Percentiles rank a stretch among this genome's conserved stretches.
phyloP scores from a whole-genome alignment of 129 eudicot species.

The Rutidosis leptorrhynchoides region DNA sequence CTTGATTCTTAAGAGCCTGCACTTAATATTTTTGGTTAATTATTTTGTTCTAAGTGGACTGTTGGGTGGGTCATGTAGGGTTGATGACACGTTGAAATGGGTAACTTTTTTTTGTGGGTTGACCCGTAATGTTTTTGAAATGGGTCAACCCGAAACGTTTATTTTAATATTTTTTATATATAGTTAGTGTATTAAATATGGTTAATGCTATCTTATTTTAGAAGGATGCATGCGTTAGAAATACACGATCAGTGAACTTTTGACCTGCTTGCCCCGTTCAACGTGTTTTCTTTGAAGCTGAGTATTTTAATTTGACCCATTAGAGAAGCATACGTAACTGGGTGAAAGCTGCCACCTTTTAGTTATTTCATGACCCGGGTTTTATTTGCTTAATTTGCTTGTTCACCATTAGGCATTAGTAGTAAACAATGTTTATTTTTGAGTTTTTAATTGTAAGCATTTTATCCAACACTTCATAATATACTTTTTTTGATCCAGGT shows the following conservation, averaged over 20 bases:
- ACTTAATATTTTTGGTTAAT: background rate
- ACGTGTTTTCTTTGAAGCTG: background rate
- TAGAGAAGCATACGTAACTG: background rate
- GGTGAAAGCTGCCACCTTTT: background rate
- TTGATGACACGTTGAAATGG: background rate
- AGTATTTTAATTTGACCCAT: background rate
- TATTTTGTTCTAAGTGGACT: background rate
- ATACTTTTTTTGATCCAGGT: slow-evolving; percentile 35
- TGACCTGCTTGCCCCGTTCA: background rate
- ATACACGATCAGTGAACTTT: background rate
- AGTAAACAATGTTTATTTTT: background rate
- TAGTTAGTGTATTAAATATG: no score
- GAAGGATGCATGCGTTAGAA: background rate
- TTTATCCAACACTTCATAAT: background rate
- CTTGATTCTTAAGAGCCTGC: background rate
- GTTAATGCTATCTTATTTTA: no score
- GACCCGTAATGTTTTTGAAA: background rate
- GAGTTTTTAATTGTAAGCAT: background rate
- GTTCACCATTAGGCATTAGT: background rate
- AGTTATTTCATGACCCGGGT: background rate
- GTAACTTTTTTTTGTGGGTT: background rate
- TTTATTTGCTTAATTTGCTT: background rate
- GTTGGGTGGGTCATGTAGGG: background rate
- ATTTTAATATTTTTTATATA: no score
- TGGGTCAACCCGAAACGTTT: no score